Base-by-base conservation (phyloP, 805 yeast genomes). In the Saturnispora ahearnii region DNA sequence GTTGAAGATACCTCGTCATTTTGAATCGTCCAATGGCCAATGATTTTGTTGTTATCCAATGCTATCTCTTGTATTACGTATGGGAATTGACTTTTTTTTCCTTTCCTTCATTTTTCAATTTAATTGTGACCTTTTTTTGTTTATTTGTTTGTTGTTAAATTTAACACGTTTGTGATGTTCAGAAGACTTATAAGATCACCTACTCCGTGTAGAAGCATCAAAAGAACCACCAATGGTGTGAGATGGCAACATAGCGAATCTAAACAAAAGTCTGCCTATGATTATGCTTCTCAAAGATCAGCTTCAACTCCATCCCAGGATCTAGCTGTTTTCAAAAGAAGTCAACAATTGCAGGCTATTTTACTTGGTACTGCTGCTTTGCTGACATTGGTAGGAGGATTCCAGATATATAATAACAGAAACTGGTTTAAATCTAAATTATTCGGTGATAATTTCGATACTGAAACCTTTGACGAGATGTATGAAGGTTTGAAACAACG, bases 351-450 rank as follows among this genome's bases (percentile, higher is more conserved):
- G 10, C 26, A 48, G 32, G 50, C 36, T 4, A 29, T 42, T 5
- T 24, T 48, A 10, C 7, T 42, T 13, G 84, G 84, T 3, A 26
- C 71, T 0, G 51, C 62, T 6, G 62, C 70, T 1, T 55, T 80
- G 5, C 63, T 65, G 12, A 71, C 69, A 4, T 58, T 73, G 1
- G 45, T 73, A 9, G 69, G 73, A 18, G 67, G 62, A 1, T 76
- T 71, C 56, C 74, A 74, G 50, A 41, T 62, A 3, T 67, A 64
- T 51, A 53, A 57, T 26, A 50, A 54, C 30, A n/a, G 36, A 11
- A 71, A 78, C 55, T 74, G 73, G 62, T 52, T 76, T 31, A 73
- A 67, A 55, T 57, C 63, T 7, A 62, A 61, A 46, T 41, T 72
- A 15, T 54, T 62, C 30, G 67, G 68, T 45, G 65, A 53, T 21